These are phyloP conservation scores for Corchorus olitorius DNA, from an alignment of 345 rosid genomes.

Conservation along the genomic window DNA sequence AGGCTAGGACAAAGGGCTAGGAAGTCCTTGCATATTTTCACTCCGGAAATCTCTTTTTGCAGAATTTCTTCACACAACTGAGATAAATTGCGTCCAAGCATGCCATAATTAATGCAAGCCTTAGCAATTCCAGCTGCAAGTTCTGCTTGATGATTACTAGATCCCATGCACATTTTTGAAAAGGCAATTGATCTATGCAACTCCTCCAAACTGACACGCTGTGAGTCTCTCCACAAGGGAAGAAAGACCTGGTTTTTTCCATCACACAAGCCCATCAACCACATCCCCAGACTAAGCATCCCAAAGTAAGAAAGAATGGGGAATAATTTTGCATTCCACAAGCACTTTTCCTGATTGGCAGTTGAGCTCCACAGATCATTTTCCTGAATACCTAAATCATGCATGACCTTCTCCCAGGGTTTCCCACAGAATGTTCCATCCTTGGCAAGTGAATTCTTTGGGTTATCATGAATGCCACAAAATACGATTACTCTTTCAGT, in stretches of 20 bases:
- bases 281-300: conserved; percentile 76
- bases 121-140: conserved; percentile 93
- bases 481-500: conserved; percentile 72
- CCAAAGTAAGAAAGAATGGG: conserved; percentile 72
- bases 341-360: conserved; percentile 63
- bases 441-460: conserved; percentile 58
- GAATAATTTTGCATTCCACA: conserved; percentile 93
- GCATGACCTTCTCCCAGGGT: conserved; percentile 77
- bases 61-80: conserved; percentile 86
- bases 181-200: conserved; percentile 90
- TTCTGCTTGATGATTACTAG: conserved; percentile 88
- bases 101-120: conserved; percentile 87
- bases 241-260: conserved; percentile 42
- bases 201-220: conserved; percentile 93
- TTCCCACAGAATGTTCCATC: conserved; percentile 93
- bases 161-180: conserved; percentile 77
- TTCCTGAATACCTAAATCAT: conserved; percentile 72
- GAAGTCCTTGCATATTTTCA: conserved; percentile 67
- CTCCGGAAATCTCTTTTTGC: conserved; percentile 65
- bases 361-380: conserved; percentile 70
- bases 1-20: conserved; percentile 69
- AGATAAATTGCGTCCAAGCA: conserved; percentile 82
- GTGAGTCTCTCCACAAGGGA: conserved; percentile 71
- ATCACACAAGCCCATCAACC: conserved; percentile 90
- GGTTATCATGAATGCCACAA: conserved; percentile 96